These are phyloP conservation scores for Sherardia arvensis DNA, from an alignment of 257 asterid species.

Conservation along the genomic window DNA sequence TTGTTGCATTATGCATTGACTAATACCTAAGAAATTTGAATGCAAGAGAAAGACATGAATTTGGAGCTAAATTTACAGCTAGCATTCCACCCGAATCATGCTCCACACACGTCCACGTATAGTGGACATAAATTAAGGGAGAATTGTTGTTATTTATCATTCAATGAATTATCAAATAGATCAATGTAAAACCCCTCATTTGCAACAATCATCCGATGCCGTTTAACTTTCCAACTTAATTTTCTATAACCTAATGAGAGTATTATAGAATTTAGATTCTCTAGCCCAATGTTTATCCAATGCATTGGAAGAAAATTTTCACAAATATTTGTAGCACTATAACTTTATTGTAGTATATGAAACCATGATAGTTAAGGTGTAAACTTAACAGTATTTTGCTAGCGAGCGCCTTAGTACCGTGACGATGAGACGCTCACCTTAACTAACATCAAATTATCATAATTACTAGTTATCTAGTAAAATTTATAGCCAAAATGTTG, in stretches of 20 bases:
- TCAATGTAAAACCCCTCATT: conserved; percentile 92
- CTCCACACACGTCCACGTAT: conserved; percentile 73
- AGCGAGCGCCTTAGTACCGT: too few relatives aligned
- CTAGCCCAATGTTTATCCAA: conserved; percentile 73
- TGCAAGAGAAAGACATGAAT: conserved; percentile 65
- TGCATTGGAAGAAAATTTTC: conserved; percentile 90
- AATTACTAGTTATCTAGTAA: too few relatives aligned
- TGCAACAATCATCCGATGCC: conserved; percentile 83
- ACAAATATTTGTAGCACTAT: too few relatives aligned
- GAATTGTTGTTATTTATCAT: conserved; percentile 60
- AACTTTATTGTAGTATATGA: too few relatives aligned
- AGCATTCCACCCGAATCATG: conserved; percentile 97
- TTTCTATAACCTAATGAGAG: conserved; percentile 97
- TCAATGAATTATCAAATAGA: conserved; percentile 69
- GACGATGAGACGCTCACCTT: too few relatives aligned
- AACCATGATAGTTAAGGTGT: too few relatives aligned
- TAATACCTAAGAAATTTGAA: conserved; percentile 67
- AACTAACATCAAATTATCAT: too few relatives aligned
- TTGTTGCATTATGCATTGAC: conserved; percentile 30
- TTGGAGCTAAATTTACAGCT: conserved; percentile 68
- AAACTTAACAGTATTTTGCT: too few relatives aligned
- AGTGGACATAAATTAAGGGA: conserved; percentile 71
- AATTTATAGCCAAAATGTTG: too few relatives aligned
- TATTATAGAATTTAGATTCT: conserved; percentile 97
- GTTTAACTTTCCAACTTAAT: conserved; percentile 94